Conservation (phyloP, 2,329 filamentous ascomycete genomes). For the Colletotrichum gloeosporioides region DNA sequence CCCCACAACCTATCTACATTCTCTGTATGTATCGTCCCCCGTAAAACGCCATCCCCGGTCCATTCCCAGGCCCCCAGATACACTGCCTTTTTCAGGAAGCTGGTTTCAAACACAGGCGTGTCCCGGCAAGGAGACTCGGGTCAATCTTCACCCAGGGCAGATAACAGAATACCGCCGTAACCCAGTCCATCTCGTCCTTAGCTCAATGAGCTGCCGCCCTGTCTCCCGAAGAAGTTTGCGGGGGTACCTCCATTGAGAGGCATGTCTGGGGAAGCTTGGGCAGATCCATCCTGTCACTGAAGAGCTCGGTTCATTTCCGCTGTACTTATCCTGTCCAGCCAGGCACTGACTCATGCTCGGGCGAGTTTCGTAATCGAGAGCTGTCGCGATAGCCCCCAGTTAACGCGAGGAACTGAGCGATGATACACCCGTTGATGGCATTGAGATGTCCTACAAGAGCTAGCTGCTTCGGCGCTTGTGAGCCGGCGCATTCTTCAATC, state of each 20-base stretch:
- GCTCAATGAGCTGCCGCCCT: conserved; percentile 3
- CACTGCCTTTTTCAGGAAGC: conserved; percentile 7
- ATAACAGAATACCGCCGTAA: not conserved
- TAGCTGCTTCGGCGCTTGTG: not conserved
- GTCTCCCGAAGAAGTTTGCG: conserved; percentile 5
- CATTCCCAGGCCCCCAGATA: conserved; percentile 9
- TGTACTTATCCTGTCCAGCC: not conserved
- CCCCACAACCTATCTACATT: conserved; percentile 4
- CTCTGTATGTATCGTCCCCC: conserved; percentile 10
- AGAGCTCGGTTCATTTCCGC: conserved; percentile 21
- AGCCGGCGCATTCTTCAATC: not conserved
- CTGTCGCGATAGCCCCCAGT: not conserved
- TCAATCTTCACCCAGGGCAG: conserved; percentile 17
- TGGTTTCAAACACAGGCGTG: conserved; percentile 20
- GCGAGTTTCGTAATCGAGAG: not conserved
- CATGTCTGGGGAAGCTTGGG: conserved; percentile 22
- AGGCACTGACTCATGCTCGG: conserved; percentile 7
- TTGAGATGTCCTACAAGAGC: not conserved
- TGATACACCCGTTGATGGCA: not conserved
- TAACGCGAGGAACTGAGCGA: conserved; percentile 9
- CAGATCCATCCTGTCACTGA: conserved; percentile 11
- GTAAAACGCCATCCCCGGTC: conserved; percentile 4
- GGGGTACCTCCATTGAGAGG: not conserved
- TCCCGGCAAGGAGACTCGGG: conserved; percentile 8
- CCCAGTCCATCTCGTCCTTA: not conserved